Evolutionary conservation across 176 grass and related monocot genomes (phyloP).

Genomic region (Dactylis glomerata): DNA sequence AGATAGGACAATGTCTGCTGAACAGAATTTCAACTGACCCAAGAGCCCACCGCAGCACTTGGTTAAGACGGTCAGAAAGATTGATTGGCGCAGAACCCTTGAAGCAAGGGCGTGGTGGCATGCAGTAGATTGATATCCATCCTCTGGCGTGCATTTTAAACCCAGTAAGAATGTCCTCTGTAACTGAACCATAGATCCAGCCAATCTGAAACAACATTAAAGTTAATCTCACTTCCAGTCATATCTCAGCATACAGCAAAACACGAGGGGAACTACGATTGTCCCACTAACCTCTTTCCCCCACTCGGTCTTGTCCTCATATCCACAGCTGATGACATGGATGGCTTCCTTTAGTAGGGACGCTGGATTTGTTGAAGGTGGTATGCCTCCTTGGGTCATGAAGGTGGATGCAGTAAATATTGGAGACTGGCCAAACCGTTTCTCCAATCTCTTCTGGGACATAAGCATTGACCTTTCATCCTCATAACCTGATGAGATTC

Average conservation of each 20-base stretch:
- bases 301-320: constrained; percentile 99
- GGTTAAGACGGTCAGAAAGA: constrained; percentile 96
- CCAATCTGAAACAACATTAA: constrained; percentile 70
- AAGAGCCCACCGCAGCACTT: constrained; percentile 94
- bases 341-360: constrained; percentile 98
- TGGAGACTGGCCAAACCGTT: constrained; percentile 96
- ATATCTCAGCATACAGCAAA: background rate
- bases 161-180: constrained; percentile 93
- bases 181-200: constrained; percentile 97
- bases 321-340: constrained; percentile 96
- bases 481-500: constrained; percentile 66
- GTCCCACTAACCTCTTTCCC: constrained; percentile 86
- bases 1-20: constrained; percentile 96
- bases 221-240: background rate
- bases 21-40: constrained; percentile 95
- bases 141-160: constrained; percentile 98
- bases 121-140: constrained; percentile 97
- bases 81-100: constrained; percentile 97
- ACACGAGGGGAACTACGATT: background rate
- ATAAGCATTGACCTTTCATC: constrained; percentile 95
- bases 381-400: constrained; percentile 89
- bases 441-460: constrained; percentile 95
- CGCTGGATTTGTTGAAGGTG: constrained; percentile 87
- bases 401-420: constrained; percentile 94
- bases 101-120: constrained; percentile 80